Evolutionary conservation across 768 basidiomycete genomes (phyloP).

Genomic region (Calocybe cyanea): DNA sequence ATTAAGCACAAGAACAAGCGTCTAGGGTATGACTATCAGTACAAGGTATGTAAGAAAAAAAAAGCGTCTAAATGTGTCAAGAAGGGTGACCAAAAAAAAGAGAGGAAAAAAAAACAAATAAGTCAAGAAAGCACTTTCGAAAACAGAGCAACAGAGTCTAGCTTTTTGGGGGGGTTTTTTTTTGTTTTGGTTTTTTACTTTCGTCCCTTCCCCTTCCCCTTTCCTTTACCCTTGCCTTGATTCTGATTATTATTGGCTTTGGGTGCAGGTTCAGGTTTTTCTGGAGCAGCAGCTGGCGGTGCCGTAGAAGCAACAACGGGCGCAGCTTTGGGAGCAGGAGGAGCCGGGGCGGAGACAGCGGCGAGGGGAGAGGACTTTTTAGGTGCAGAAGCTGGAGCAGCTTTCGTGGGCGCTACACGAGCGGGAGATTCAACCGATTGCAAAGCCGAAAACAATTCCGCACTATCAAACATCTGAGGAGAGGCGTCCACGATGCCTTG

Average conservation of each 20-base stretch:
- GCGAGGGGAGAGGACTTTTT: too few relatives aligned
- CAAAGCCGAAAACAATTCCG: constrained; percentile 15
- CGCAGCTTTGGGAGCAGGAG: constrained; percentile 2
- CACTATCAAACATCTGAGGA: constrained; percentile 14
- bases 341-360: constrained; percentile 3
- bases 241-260: constrained; percentile 13
- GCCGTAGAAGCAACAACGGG: not conserved
- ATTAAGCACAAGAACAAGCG: not conserved
- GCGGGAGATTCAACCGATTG: constrained; percentile 12
- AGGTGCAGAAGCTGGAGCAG: constrained; percentile 1
- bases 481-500: not conserved
- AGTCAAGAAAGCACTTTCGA: constrained; percentile 15
- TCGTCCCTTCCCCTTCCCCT: constrained; percentile 18
- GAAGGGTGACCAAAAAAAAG: constrained; percentile 12
- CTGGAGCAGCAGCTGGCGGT: constrained; percentile 6
- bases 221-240: constrained; percentile 18
- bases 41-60: constrained; percentile 1
- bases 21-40: constrained; percentile 10
- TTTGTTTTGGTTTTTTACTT: too few relatives aligned
- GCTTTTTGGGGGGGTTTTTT: too few relatives aligned
- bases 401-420: constrained; percentile 8
- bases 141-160: too few relatives aligned
- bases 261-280: constrained; percentile 14
- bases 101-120: too few relatives aligned
- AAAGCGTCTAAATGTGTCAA: constrained; percentile 5